These are phyloP conservation scores for Calonectria montana DNA, from an alignment of 2,329 filamentous ascomycete genomes.

Conservation along the genomic window DNA sequence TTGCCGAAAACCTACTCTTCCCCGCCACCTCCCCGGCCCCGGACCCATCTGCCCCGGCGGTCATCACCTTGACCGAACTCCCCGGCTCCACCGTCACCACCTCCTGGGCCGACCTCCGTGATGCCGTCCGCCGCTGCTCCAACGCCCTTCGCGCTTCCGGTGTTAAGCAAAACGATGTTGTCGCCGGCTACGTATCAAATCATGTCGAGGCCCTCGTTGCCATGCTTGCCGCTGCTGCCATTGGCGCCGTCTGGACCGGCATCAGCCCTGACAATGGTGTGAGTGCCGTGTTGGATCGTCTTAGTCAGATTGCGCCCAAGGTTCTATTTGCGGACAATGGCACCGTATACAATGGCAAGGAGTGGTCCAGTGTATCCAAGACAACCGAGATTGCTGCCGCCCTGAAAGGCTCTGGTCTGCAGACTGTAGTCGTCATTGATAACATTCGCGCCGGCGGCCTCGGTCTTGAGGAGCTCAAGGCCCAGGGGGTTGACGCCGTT, in stretches of 20 bases:
- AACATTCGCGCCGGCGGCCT: constrained; percentile 63
- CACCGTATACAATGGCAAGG: constrained; percentile 90
- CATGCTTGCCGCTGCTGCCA: constrained; percentile 83
- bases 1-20: constrained; percentile 93
- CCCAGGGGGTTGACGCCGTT: constrained; percentile 53
- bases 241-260: constrained; percentile 93
- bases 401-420: constrained; percentile 69
- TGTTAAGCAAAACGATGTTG: constrained; percentile 66
- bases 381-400: constrained; percentile 79
- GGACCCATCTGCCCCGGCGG: constrained; percentile 71
- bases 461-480: constrained; percentile 54
- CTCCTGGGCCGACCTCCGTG: constrained; percentile 84
- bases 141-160: constrained; percentile 75
- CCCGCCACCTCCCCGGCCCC: constrained; percentile 60
- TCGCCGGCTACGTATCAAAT: constrained; percentile 87
- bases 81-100: constrained; percentile 66
- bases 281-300: constrained; percentile 87
- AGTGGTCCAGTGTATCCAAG: constrained; percentile 84
- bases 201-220: constrained; percentile 88
- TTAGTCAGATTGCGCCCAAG: constrained; percentile 86
- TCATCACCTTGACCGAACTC: constrained; percentile 84
- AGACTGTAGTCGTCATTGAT: constrained; percentile 79
- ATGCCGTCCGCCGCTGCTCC: constrained; percentile 80
- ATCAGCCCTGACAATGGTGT: constrained; percentile 94
- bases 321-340: constrained; percentile 90